A percentile compares a stretch with the other conserved stretches of the same genome.
Evolutionary conservation across 768 basidiomycete genomes (phyloP).

Genomic region (Lactarius psammicola): DNA sequence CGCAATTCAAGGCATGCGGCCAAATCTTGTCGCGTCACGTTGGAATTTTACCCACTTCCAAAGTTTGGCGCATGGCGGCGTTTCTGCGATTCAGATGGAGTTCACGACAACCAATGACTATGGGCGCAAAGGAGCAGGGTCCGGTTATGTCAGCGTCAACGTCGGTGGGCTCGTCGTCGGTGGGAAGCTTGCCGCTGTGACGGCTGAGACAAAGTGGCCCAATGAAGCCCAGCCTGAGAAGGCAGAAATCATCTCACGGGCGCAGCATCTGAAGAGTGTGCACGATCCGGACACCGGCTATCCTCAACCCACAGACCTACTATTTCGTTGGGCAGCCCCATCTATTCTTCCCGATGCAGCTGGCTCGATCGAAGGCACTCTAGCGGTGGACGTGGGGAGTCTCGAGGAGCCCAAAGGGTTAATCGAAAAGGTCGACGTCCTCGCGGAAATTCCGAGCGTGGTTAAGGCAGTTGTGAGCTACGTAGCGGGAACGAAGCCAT

Average conservation of each 20-base stretch:
- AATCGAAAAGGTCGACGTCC: slow-evolving; percentile 90
- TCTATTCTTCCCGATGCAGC: slow-evolving; percentile 53
- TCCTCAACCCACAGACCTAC: slow-evolving; percentile 61
- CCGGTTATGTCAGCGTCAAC: slow-evolving; percentile 81
- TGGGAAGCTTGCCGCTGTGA: slow-evolving; percentile 72
- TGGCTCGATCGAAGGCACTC: slow-evolving; percentile 54
- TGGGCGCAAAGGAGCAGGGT: slow-evolving; percentile 75
- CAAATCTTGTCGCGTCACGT: slow-evolving; percentile 84
- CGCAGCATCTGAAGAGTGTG: slow-evolving; percentile 57
- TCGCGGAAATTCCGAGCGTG: slow-evolving; percentile 92
- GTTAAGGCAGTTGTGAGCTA: slow-evolving; percentile 92
- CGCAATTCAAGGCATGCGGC: slow-evolving; percentile 98
- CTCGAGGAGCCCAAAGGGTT: slow-evolving; percentile 64
- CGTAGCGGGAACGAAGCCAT: slow-evolving; percentile 90
- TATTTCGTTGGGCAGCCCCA: slow-evolving; percentile 76
- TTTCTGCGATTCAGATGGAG: slow-evolving; percentile 93
- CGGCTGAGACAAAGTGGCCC: slow-evolving; percentile 77
- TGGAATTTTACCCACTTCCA: slow-evolving; percentile 98
- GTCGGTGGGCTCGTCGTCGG: slow-evolving; percentile 82
- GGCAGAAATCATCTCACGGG: slow-evolving; percentile 58
- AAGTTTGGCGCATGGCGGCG: slow-evolving; percentile 65
- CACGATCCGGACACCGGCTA: slow-evolving; percentile 84
- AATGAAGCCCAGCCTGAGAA: slow-evolving; percentile 50
- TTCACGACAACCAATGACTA: slow-evolving; percentile 80
- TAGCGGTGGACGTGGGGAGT: slow-evolving; percentile 58